Percentiles rank a stretch among this genome's conserved stretches.
phyloP scores from a whole-genome alignment of 1,139 yeast genomes.

The Entelexis sorbosivorans region DNA sequence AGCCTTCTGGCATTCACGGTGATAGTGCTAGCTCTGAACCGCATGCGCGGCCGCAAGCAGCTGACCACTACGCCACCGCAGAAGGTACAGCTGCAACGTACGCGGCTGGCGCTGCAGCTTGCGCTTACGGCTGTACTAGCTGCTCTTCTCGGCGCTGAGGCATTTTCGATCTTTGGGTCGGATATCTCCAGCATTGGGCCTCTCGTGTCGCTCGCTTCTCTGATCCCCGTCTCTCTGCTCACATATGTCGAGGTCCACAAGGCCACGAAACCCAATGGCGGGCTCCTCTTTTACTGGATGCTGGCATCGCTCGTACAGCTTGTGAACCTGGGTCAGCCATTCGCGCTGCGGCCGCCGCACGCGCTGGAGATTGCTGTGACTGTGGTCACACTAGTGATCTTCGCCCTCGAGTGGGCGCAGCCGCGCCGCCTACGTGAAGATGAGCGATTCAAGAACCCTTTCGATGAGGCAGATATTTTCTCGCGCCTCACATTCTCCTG shows the following conservation, averaged over 20 bases:
- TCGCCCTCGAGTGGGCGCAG: slow-evolving; percentile 16
- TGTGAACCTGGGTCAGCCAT: slow-evolving; percentile 1
- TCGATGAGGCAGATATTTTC: slow-evolving; percentile 72
- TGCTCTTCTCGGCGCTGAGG: slow-evolving; percentile 15
- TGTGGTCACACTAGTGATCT: neutral
- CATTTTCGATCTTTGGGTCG: neutral
- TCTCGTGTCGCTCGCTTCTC: slow-evolving; percentile 39
- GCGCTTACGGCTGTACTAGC: slow-evolving; percentile 25
- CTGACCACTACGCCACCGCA: slow-evolving; percentile 24
- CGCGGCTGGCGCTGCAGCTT: slow-evolving; percentile 23
- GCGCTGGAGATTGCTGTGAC: neutral
- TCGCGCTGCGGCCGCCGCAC: neutral
- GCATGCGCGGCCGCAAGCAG: slow-evolving; percentile 18
- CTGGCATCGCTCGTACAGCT: slow-evolving; percentile 25
- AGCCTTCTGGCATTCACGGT: slow-evolving; percentile 44
- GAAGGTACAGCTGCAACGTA: slow-evolving; percentile 17
- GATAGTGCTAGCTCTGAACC: slow-evolving; percentile 40
- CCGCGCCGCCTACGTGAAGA: slow-evolving; percentile 15
- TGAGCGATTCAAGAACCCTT: slow-evolving; percentile 39
- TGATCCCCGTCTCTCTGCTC: slow-evolving; percentile 50
- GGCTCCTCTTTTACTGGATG: slow-evolving; percentile 68
- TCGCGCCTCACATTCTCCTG: slow-evolving; percentile 73
- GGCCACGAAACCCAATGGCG: slow-evolving; percentile 53
- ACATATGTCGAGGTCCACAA: slow-evolving; percentile 47
- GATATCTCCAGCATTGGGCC: slow-evolving; percentile 30